Conservation (phyloP, 1,139 yeast genomes). For the Sugiyamaella sp. region DNA sequence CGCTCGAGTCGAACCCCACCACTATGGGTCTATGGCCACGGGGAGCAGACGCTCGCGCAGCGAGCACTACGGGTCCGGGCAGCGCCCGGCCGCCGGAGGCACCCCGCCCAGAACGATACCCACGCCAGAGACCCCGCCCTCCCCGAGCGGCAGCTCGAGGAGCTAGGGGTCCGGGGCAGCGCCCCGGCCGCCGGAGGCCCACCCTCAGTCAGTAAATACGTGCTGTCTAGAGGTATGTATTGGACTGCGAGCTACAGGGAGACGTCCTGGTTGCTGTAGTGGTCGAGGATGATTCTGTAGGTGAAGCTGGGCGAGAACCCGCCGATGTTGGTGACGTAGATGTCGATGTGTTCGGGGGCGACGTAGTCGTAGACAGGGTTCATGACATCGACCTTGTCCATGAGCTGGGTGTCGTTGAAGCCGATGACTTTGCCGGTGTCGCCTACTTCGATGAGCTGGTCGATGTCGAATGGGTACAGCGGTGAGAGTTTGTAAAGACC, state of each 20-base stretch:
- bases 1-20: too few relatives aligned
- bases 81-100: not conserved
- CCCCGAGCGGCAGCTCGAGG: not conserved
- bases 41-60: not conserved
- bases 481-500: constrained; percentile 95
- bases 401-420: constrained; percentile 60
- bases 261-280: constrained; percentile 78
- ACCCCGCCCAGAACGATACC: not conserved
- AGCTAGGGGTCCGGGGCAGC: not conserved
- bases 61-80: not conserved
- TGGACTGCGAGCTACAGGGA: not conserved
- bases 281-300: constrained; percentile 92
- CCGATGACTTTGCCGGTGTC: constrained; percentile 83
- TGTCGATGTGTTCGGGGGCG: constrained; percentile 92
- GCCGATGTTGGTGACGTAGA: constrained; percentile 88
- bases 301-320: constrained; percentile 97
- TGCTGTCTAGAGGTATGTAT: not conserved
- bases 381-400: constrained; percentile 78
- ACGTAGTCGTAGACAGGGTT: constrained; percentile 94
- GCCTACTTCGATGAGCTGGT: constrained; percentile 88
- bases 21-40: too few relatives aligned
- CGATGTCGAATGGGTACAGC: constrained; percentile 88
- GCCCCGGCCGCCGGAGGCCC: constrained; percentile 5
- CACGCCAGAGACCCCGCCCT: not conserved
- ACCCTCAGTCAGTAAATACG: not conserved